These are phyloP conservation scores for Acacia concinna DNA, from an alignment of 331 rosid genomes.

Conservation along the genomic window DNA sequence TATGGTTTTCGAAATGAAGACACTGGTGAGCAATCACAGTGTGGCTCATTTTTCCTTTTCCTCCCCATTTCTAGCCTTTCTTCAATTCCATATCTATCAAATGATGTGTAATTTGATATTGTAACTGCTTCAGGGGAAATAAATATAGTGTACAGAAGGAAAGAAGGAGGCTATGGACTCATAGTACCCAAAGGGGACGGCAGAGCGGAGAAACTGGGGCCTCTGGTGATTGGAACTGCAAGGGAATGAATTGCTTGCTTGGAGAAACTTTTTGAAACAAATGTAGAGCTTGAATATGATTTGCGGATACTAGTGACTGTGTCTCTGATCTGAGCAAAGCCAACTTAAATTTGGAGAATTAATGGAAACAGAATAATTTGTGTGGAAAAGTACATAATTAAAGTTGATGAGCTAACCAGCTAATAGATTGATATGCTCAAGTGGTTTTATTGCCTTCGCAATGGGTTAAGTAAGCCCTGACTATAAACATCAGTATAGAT, in stretches of 20 bases:
- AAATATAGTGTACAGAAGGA: conserved; percentile 78
- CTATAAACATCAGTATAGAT: not conserved
- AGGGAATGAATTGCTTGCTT: conserved; percentile 48
- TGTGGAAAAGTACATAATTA: not conserved
- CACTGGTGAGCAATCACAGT: conserved; percentile 53
- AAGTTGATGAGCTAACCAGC: not conserved
- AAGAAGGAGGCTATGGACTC: conserved; percentile 85
- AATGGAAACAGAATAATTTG: not conserved
- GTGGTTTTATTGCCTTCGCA: not conserved
- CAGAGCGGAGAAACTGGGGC: conserved; percentile 49
- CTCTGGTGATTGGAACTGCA: conserved; percentile 43
- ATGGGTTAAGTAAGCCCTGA: not conserved
- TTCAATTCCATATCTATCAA: not conserved
- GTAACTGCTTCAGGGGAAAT: conserved; percentile 59
- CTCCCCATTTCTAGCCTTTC: not conserved
- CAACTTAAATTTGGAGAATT: not conserved
- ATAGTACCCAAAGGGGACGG: conserved; percentile 75
- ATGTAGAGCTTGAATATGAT: conserved; percentile 36
- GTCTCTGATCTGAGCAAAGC: conserved; percentile 21
- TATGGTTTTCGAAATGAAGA: conserved; percentile 93
- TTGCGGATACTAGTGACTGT: conserved; percentile 25
- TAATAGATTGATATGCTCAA: not conserved
- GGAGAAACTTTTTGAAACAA: conserved; percentile 29
- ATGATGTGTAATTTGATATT: conserved; percentile 15
- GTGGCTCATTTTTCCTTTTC: conserved; percentile 1